A percentile compares a stretch with the other conserved stretches of the same genome.
Evolutionary conservation across 2,329 filamentous ascomycete species (phyloP).

Genomic region (Lojkania enalia): DNA sequence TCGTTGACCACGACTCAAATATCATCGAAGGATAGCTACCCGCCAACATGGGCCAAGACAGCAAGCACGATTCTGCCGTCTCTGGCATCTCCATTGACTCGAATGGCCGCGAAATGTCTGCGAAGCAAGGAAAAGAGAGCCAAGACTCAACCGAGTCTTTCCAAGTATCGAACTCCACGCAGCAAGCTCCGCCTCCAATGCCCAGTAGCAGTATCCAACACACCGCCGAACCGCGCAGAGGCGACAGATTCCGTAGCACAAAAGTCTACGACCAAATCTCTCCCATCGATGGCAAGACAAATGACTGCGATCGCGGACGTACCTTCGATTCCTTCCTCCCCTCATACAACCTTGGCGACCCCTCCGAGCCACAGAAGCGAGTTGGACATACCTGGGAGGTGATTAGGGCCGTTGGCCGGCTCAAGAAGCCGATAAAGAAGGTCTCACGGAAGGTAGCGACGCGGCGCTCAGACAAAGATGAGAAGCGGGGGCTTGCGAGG

Average conservation of each 20-base stretch:
- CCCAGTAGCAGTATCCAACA: background rate
- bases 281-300: slow-evolving; percentile 19
- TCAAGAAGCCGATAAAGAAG: background rate
- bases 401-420: background rate
- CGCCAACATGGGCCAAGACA: too few species aligned
- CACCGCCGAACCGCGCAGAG: too few species aligned
- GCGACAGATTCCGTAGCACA: slow-evolving; percentile 1
- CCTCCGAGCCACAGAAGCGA: background rate
- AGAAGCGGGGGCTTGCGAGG: background rate
- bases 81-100: background rate
- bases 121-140: background rate
- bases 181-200: background rate
- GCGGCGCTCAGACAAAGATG: background rate
- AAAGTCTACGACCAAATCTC: slow-evolving; percentile 11
- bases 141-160: background rate
- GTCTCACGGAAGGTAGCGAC: background rate
- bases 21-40: too few species aligned
- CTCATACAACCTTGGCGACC: slow-evolving; percentile 9
- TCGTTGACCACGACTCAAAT: too few species aligned
- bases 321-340: slow-evolving; percentile 20
- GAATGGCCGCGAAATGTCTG: background rate
- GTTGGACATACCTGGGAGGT: background rate
- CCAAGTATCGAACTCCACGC: background rate
- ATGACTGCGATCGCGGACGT: slow-evolving; percentile 15
- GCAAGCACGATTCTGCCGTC: background rate